These are phyloP conservation scores for Eimeria necatrix DNA, from an alignment of 169 alveolate genomes.

Conservation along the genomic window DNA sequence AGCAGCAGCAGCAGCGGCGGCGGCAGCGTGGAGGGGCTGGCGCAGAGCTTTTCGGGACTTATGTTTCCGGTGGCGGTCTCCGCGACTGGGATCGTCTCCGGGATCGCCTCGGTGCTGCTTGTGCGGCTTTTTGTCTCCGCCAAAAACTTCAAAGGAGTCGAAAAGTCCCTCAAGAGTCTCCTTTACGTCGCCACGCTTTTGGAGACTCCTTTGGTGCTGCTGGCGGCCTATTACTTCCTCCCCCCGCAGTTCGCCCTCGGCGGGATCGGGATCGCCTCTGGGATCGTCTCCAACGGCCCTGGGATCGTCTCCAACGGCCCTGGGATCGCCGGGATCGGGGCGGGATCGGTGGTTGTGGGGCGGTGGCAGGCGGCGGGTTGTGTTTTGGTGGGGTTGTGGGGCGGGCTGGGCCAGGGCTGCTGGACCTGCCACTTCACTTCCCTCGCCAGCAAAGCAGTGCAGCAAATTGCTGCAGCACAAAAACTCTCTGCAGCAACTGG, in stretches of 20 bases:
- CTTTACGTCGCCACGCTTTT: constrained; percentile 91
- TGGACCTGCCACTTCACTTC: constrained; percentile 94
- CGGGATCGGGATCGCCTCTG: constrained; percentile 52
- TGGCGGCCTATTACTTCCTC: constrained; percentile 84
- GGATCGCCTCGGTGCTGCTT: constrained; percentile 87
- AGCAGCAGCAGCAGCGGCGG: constrained; percentile 20
- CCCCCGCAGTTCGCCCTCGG: constrained; percentile 79
- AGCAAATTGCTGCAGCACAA: constrained; percentile 91
- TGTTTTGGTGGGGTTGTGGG: constrained; percentile 89
- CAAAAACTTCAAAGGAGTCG: constrained; percentile 84
- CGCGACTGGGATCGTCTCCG: constrained; percentile 90
- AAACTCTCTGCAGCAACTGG: constrained; percentile 93
- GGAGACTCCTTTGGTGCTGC: constrained; percentile 89
- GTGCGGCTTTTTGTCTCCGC: constrained; percentile 87
- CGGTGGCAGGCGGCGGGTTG: constrained; percentile 87
- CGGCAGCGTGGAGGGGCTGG: not conserved
- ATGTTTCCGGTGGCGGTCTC: constrained; percentile 88
- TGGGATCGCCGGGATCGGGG: constrained; percentile 81
- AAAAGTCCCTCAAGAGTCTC: constrained; percentile 90
- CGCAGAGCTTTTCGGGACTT: constrained; percentile 56
- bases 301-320: too few relatives aligned
- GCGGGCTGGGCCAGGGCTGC: constrained; percentile 90
- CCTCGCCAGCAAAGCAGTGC: constrained; percentile 91
- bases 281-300: too few relatives aligned
- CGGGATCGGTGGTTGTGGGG: constrained; percentile 84